A percentile compares a stretch with the other conserved stretches of the same genome.
Conservation (phyloP, 192 early-diverging fungal species). For the Backusella macrospora region DNA sequence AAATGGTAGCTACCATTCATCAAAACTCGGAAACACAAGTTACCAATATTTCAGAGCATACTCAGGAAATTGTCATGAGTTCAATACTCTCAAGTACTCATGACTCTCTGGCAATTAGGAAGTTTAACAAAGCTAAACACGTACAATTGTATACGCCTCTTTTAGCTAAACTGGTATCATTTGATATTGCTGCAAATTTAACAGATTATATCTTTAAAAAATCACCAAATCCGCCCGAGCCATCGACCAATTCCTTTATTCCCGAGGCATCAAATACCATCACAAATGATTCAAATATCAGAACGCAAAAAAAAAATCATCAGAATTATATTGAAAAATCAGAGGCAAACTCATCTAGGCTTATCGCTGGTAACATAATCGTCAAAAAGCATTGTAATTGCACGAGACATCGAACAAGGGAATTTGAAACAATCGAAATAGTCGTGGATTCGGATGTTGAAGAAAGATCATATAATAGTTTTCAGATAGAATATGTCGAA, state of each 20-base stretch:
- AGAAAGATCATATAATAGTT: background rate
- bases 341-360: background rate
- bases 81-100: background rate
- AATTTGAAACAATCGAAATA: background rate
- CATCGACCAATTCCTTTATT: background rate
- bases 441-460: background rate
- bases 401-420: background rate
- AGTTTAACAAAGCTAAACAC: conserved; percentile 4
- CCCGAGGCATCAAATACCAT: background rate
- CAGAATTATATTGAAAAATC: background rate
- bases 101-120: background rate
- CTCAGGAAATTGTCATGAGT: background rate
- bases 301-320: background rate
- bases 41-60: background rate
- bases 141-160: background rate
- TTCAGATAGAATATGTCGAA: background rate
- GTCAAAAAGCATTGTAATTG: background rate
- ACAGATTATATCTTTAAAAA: background rate
- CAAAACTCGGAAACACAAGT: background rate
- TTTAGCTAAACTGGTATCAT: background rate
- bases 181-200: background rate
- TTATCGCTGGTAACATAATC: background rate
- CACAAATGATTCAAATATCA: background rate
- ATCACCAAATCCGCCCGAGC: background rate
- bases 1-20: background rate